These are phyloP conservation scores for Calophaca sinica DNA, from an alignment of 306 rosid species.

Conservation along the genomic window DNA sequence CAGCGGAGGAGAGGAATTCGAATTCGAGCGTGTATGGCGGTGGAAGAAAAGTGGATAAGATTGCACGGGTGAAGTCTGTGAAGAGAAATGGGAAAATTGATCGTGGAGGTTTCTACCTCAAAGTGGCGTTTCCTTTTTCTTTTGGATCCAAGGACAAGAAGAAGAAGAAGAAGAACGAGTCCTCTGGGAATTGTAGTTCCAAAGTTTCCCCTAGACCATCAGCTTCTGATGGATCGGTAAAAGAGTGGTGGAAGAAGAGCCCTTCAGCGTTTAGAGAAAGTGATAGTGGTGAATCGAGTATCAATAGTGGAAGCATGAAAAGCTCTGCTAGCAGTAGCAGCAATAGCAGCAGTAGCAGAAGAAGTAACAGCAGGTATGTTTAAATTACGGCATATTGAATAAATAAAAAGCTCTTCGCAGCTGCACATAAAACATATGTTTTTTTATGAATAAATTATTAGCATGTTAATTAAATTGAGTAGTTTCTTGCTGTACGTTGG, in stretches of 20 bases:
- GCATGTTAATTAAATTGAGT: too few relatives aligned
- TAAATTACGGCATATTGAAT: too few relatives aligned
- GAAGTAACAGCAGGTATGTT: constrained; percentile 73
- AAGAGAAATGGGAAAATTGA: constrained; percentile 54
- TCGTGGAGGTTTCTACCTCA: constrained; percentile 73
- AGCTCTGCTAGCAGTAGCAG: constrained; percentile 69
- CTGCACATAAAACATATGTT: too few relatives aligned
- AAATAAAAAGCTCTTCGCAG: too few relatives aligned
- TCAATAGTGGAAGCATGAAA: constrained; percentile 63
- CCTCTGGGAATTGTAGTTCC: constrained; percentile 42
- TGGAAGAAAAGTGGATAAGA: constrained; percentile 41
- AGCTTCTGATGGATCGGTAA: constrained; percentile 47
- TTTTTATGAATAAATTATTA: too few relatives aligned
- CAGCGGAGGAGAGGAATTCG: constrained; percentile 30
- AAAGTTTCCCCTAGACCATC: constrained; percentile 72
- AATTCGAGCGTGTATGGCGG: background rate
- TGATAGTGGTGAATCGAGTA: constrained; percentile 64
- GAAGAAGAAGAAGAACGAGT: constrained; percentile 50
- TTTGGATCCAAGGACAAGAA: constrained; percentile 54
- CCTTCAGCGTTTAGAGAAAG: constrained; percentile 49
- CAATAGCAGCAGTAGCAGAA: constrained; percentile 48
- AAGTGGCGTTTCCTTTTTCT: constrained; percentile 71
- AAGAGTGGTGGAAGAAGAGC: constrained; percentile 83
- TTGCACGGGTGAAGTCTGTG: background rate
- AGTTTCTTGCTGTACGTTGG: too few relatives aligned